Conservation (phyloP, 2,329 filamentous ascomycete genomes). For the Akanthomyces dipterigenus region DNA sequence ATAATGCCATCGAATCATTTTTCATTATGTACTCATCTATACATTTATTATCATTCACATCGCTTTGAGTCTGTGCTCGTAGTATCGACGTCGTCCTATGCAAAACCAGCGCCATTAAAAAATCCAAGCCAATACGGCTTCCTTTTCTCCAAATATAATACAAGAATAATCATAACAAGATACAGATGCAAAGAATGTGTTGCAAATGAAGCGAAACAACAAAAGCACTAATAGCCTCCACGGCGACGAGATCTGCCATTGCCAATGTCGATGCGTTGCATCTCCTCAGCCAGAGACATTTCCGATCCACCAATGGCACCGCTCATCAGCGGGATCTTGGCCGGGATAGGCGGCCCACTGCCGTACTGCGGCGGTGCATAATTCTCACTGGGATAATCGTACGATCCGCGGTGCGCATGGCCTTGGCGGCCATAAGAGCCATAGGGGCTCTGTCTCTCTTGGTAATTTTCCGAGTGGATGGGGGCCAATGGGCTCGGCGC, state of each 20-base stretch:
- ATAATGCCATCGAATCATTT: background rate
- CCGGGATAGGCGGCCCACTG: constrained; percentile 53
- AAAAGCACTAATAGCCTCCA: constrained; percentile 30
- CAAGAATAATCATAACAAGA: constrained; percentile 2
- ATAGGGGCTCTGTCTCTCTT: constrained; percentile 35
- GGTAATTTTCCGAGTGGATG: constrained; percentile 44
- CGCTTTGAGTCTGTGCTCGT: background rate
- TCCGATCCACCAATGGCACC: constrained; percentile 37
- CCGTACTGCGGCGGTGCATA: constrained; percentile 35
- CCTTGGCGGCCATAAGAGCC: constrained; percentile 19
- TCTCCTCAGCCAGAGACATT: constrained; percentile 61
- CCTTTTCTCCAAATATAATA: constrained; percentile 13
- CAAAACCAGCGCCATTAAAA: background rate
- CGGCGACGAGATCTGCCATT: constrained; percentile 49
- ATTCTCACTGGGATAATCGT: constrained; percentile 49
- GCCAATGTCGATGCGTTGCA: constrained; percentile 63
- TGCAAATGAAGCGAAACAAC: background rate
- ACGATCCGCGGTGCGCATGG: constrained; percentile 41
- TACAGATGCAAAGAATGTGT: background rate
- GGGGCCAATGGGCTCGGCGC: constrained; percentile 46
- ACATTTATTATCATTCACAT: background rate
- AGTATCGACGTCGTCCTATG: background rate
- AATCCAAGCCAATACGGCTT: background rate
- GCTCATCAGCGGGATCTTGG: constrained; percentile 60
- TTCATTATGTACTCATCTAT: background rate